phyloP scores from a whole-genome alignment of 2,329 filamentous ascomycete genomes.

The Talaromyces pinophilus region DNA sequence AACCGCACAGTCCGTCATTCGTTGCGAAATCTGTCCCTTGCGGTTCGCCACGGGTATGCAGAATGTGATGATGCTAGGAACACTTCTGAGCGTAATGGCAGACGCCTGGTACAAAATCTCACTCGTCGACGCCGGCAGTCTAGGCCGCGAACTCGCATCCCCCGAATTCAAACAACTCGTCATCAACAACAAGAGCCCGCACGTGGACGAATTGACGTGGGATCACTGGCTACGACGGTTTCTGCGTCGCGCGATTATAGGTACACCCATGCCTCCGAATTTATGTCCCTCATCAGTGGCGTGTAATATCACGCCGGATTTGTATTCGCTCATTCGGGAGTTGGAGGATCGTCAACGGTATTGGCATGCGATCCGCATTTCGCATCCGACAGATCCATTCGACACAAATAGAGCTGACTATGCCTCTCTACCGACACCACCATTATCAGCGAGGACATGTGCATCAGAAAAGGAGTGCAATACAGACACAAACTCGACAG shows the following conservation, averaged over 20 bases:
- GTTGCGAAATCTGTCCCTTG: constrained; percentile 45
- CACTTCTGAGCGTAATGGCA: constrained; percentile 47
- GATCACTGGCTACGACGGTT: constrained; percentile 42
- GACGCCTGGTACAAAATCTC: constrained; percentile 48
- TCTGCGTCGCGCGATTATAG: constrained; percentile 40
- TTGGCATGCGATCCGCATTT: constrained; percentile 38
- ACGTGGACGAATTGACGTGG: constrained; percentile 36
- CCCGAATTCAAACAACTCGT: constrained; percentile 34
- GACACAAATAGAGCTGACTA: background rate
- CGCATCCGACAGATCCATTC: background rate
- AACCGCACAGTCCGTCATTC: constrained; percentile 45
- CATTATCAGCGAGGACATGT: background rate
- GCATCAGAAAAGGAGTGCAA: background rate
- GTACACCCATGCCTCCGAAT: constrained; percentile 31
- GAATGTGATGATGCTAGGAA: constrained; percentile 51
- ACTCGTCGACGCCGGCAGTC: constrained; percentile 37
- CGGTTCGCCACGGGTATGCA: constrained; percentile 46
- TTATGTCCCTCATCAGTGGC: constrained; percentile 25
- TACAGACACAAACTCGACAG: background rate
- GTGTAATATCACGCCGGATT: constrained; percentile 37
- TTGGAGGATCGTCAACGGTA: constrained; percentile 46
- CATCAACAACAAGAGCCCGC: constrained; percentile 28
- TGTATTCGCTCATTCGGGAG: constrained; percentile 43
- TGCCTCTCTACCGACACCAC: background rate
- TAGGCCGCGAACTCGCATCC: constrained; percentile 40